Evolutionary conservation across 1,284 basidiomycete species (phyloP).

Genomic region (Cerioporus squamosus): DNA sequence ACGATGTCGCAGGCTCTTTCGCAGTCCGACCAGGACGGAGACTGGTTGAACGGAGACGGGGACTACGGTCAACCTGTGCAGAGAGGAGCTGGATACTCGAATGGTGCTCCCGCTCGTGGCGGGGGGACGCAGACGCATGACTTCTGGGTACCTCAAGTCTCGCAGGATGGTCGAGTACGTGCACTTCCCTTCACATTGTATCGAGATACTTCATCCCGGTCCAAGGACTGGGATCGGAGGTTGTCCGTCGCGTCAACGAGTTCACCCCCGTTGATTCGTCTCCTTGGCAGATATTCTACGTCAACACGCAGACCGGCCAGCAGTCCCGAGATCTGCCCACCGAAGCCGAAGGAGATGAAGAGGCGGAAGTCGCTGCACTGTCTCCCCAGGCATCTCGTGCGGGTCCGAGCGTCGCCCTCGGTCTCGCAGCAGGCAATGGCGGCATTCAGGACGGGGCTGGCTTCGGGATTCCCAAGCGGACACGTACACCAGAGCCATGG

Average conservation of each 20-base stretch:
- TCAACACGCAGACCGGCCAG: constrained; percentile 91
- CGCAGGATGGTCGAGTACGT: constrained; percentile 68
- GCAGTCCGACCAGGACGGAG: constrained; percentile 37
- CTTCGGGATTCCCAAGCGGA: constrained; percentile 63
- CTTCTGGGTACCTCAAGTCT: constrained; percentile 20
- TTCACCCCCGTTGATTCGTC: constrained; percentile 5
- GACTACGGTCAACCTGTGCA: constrained; percentile 21
- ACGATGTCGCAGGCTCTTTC: constrained; percentile 48
- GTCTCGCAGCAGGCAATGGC: constrained; percentile 36
- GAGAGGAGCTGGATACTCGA: constrained; percentile 8
- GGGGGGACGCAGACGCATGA: constrained; percentile 39
- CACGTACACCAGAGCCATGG: constrained; percentile 79
- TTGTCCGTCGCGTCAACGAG: too few species aligned
- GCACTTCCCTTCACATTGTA: constrained; percentile 2
- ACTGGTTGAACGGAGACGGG: constrained; percentile 33
- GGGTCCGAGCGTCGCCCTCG: constrained; percentile 55
- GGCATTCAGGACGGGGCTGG: constrained; percentile 44
- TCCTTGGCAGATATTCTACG: constrained; percentile 82
- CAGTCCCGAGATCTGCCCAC: constrained; percentile 85
- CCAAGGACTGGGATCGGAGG: too few species aligned
- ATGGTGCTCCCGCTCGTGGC: constrained; percentile 14
- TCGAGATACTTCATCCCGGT: too few species aligned
- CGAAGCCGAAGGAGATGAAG: constrained; percentile 63
- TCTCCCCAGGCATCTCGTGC: constrained; percentile 60
- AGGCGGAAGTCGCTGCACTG: constrained; percentile 62